These are phyloP conservation scores for Rhinocladiella similis DNA, from an alignment of 2,329 filamentous ascomycete genomes.

Conservation along the genomic window DNA sequence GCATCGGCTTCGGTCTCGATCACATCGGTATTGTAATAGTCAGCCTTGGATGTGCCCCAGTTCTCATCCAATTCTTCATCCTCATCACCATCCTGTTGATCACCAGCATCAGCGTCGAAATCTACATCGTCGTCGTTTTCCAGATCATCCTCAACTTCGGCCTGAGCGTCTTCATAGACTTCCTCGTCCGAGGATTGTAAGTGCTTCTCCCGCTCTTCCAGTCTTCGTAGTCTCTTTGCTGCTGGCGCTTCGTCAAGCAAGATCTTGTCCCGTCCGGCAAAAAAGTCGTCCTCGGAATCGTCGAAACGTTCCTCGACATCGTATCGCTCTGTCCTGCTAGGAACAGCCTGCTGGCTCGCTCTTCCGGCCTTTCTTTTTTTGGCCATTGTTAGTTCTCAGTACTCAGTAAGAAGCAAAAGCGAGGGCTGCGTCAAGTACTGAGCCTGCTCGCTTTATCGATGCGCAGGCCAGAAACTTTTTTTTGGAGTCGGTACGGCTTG, in stretches of 20 bases:
- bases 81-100: conserved; percentile 49
- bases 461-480: conserved; percentile 16
- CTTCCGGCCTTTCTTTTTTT: conserved; percentile 69
- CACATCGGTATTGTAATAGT: conserved; percentile 88
- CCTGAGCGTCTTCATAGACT: conserved; percentile 49
- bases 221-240: conserved; percentile 72
- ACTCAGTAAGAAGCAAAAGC: neutral
- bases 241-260: conserved; percentile 78
- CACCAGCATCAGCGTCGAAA: conserved; percentile 33
- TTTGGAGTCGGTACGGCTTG: conserved; percentile 7
- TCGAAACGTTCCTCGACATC: conserved; percentile 71
- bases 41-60: conserved; percentile 85
- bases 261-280: conserved; percentile 81
- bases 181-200: conserved; percentile 64
- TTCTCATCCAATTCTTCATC: conserved; percentile 63
- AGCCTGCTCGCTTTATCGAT: neutral
- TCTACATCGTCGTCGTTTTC: conserved; percentile 35
- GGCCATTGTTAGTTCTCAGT: conserved; percentile 42
- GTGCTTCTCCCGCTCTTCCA: conserved; percentile 60
- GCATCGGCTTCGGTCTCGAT: conserved; percentile 73
- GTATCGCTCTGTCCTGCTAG: conserved; percentile 35
- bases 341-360: neutral
- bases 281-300: conserved; percentile 92
- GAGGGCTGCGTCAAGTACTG: no score
- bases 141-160: conserved; percentile 32